These are phyloP conservation scores for Neurospora cerealis DNA, from an alignment of 495 filamentous ascomycete genomes.

Conservation along the genomic window DNA sequence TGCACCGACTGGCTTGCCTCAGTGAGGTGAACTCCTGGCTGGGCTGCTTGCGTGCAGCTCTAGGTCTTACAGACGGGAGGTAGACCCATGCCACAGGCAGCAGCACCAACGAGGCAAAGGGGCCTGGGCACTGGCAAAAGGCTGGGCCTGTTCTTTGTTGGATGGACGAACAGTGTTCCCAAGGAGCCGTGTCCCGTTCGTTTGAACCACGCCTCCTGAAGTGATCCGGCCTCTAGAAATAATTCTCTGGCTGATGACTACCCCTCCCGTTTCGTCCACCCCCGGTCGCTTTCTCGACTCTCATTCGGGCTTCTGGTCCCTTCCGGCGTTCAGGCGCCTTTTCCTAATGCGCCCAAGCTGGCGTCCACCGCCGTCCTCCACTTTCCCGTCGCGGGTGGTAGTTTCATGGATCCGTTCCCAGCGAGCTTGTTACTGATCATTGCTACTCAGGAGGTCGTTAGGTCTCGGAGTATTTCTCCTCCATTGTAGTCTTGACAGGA, in stretches of 20 bases:
- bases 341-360: slow-evolving; percentile 18
- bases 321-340: slow-evolving; percentile 17
- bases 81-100: background rate
- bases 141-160: background rate
- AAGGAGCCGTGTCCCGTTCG: background rate
- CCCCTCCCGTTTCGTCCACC: slow-evolving; percentile 8
- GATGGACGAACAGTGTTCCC: background rate
- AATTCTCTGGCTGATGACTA: slow-evolving; percentile 4
- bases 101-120: background rate
- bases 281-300: background rate
- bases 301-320: slow-evolving; percentile 1
- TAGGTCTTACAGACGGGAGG: background rate
- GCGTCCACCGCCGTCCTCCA: slow-evolving; percentile 13
- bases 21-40: background rate
- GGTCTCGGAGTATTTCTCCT: background rate
- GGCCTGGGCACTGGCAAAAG: background rate
- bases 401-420: slow-evolving; percentile 5
- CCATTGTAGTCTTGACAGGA: background rate
- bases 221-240: background rate
- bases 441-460: background rate
- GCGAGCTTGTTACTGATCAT: slow-evolving; percentile 9
- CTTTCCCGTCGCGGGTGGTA: too few relatives aligned
- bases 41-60: background rate
- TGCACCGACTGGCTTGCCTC: slow-evolving; percentile 24
- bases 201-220: slow-evolving; percentile 19